Evolutionary conservation across 2,329 filamentous ascomycete genomes (phyloP).

Genomic region (Coccinonectria pachysandricola): DNA sequence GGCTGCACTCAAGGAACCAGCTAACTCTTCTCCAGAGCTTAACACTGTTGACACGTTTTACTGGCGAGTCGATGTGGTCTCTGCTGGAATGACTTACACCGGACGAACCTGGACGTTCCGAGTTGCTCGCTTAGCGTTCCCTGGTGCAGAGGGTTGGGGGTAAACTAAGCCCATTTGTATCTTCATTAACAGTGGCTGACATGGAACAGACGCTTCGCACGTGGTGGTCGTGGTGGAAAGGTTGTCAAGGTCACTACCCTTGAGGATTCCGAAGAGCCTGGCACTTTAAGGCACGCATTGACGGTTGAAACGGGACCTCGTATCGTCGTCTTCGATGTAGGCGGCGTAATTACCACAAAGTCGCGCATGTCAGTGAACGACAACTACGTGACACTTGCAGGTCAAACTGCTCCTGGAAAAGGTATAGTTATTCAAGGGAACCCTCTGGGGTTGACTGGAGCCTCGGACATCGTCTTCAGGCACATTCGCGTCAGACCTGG

Average conservation of each 20-base stretch:
- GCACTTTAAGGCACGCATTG: slow-evolving; percentile 23
- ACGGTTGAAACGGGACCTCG: slow-evolving; percentile 30
- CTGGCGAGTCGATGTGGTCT: neutral
- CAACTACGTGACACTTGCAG: slow-evolving; percentile 33
- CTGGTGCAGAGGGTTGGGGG: slow-evolving; percentile 25
- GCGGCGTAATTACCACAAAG: slow-evolving; percentile 34
- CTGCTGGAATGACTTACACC: neutral
- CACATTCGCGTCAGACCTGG: slow-evolving; percentile 21
- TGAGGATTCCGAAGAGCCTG: slow-evolving; percentile 17
- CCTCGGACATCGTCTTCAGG: slow-evolving; percentile 18
- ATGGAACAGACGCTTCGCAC: slow-evolving; percentile 17
- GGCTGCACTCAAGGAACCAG: neutral
- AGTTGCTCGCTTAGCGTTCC: slow-evolving; percentile 22
- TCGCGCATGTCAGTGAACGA: slow-evolving; percentile 31
- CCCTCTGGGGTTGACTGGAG: slow-evolving; percentile 22
- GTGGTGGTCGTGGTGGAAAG: slow-evolving; percentile 23
- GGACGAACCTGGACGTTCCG: slow-evolving; percentile 1
- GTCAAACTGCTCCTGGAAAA: slow-evolving; percentile 36
- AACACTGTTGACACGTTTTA: neutral
- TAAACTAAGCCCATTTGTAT: slow-evolving; percentile 4
- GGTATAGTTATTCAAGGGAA: slow-evolving; percentile 24
- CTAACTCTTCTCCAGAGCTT: neutral
- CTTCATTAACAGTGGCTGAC: too few species aligned
- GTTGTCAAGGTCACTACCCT: slow-evolving; percentile 24
- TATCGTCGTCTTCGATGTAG: slow-evolving; percentile 34